These are phyloP conservation scores for Saccharomycopsis schoenii DNA, from an alignment of 805 yeast genomes.

Conservation along the genomic window DNA sequence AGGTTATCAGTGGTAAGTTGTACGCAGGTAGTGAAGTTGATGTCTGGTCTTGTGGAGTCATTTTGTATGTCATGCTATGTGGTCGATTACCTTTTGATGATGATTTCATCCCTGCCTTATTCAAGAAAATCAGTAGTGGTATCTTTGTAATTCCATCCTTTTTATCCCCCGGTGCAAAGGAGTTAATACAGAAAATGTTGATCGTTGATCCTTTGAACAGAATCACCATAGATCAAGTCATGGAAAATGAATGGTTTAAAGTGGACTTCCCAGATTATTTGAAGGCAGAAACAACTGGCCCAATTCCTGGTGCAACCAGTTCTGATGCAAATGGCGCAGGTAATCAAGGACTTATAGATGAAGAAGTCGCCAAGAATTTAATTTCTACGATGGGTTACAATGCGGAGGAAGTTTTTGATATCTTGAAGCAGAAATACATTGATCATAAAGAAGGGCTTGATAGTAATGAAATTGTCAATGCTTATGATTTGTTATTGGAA, in stretches of 20 bases:
- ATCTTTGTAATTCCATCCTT: constrained; percentile 85
- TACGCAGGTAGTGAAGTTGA: constrained; percentile 98
- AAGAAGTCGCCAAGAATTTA: constrained; percentile 63
- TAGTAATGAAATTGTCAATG: constrained; percentile 70
- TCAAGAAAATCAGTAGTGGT: constrained; percentile 88
- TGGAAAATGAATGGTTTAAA: constrained; percentile 92
- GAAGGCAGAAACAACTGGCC: constrained; percentile 23
- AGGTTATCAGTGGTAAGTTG: constrained; percentile 85
- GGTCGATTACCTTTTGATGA: constrained; percentile 95
- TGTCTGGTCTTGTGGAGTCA: constrained; percentile 96
- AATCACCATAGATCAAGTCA: constrained; percentile 83
- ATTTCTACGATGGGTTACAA: constrained; percentile 84
- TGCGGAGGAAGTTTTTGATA: constrained; percentile 68
- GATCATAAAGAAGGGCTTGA: constrained; percentile 31
- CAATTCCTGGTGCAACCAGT: constrained; percentile 28
- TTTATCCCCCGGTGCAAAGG: constrained; percentile 76
- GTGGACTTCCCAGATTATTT: constrained; percentile 72
- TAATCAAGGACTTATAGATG: constrained; percentile 43
- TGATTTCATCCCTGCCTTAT: constrained; percentile 88
- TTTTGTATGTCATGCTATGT: constrained; percentile 89
- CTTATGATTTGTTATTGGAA: constrained; percentile 73
- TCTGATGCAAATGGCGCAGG: constrained; percentile 4
- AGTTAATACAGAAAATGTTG: constrained; percentile 75
- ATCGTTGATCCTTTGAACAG: constrained; percentile 92
- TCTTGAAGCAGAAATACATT: constrained; percentile 31